Percentiles rank a stretch among this genome's conserved stretches.
These are phyloP conservation scores for Pythium phragmitis DNA, from an alignment of 352 stramenopile genomes.

Conservation along the genomic window DNA sequence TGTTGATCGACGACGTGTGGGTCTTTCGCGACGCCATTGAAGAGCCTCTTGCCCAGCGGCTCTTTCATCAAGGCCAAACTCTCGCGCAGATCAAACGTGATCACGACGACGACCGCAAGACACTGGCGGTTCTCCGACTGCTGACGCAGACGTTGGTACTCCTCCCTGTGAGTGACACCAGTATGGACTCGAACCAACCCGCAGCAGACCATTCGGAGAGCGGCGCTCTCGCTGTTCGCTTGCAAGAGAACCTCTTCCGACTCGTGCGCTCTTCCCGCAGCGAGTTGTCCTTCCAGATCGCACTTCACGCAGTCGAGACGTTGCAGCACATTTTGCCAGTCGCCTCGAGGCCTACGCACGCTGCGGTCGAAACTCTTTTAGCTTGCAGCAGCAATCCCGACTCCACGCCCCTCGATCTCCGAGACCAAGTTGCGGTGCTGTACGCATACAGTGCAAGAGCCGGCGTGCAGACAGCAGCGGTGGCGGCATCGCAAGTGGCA, in stretches of 20 bases:
- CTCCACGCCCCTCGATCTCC: background rate
- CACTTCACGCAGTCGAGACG: background rate
- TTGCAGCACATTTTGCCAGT: constrained; percentile 4
- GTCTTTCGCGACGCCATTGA: background rate
- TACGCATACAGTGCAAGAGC: constrained; percentile 10
- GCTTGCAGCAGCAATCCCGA: background rate
- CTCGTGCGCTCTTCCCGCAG: background rate
- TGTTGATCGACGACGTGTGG: constrained; percentile 20
- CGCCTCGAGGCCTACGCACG: background rate
- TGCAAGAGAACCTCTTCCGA: background rate
- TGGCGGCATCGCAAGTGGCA: constrained; percentile 1
- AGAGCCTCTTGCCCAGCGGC: background rate
- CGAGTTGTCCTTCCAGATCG: background rate
- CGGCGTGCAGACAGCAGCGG: constrained; percentile 13
- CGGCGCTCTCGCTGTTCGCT: background rate
- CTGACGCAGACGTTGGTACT: background rate
- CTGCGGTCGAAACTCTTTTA: background rate
- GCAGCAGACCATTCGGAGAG: background rate
- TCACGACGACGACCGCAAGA: background rate
- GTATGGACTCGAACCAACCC: background rate
- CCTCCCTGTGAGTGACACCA: background rate
- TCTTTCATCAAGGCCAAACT: constrained; percentile 6
- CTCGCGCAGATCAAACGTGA: constrained; percentile 5
- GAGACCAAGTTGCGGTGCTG: constrained; percentile 32
- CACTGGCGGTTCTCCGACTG: background rate